Evolutionary conservation across 176 grass and related monocot genomes (phyloP).

Genomic region (Elaeis guineensis): DNA sequence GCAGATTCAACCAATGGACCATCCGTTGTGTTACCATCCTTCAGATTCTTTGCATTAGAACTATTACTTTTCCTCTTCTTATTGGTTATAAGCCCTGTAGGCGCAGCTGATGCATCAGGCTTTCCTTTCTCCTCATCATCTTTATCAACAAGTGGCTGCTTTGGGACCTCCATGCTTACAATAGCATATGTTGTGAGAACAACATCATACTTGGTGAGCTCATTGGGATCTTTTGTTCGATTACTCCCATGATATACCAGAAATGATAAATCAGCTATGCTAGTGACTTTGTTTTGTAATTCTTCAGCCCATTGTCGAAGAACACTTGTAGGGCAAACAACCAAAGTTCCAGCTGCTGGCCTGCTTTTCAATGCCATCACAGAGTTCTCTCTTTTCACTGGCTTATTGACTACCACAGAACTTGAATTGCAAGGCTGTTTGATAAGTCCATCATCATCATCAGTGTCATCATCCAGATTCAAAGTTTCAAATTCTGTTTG

Average conservation of each 20-base stretch:
- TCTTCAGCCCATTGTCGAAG: slow-evolving; percentile 94
- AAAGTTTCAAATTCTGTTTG: slow-evolving; percentile 67
- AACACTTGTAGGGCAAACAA: slow-evolving; percentile 99
- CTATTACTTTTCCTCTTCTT: slow-evolving; percentile 59
- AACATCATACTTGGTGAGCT: slow-evolving; percentile 93
- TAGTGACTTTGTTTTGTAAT: slow-evolving; percentile 76
- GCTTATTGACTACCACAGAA: slow-evolving; percentile 14
- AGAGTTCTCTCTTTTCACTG: slow-evolving; percentile 36
- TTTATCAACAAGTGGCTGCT: slow-evolving; percentile 76
- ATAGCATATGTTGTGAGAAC: slow-evolving; percentile 97
- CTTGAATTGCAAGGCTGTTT: slow-evolving; percentile 26
- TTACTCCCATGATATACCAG: slow-evolving; percentile 94
- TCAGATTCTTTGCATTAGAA: slow-evolving; percentile 27
- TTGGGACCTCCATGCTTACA: slow-evolving; percentile 96
- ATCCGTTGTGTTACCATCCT: slow-evolving; percentile 32
- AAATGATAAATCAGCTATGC: slow-evolving; percentile 74
- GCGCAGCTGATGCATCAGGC: slow-evolving; percentile 42
- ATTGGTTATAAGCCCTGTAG: slow-evolving; percentile 25
- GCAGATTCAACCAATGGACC: slow-evolving; percentile 45
- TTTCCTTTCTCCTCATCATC: slow-evolving; percentile 86
- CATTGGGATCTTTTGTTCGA: slow-evolving; percentile 72
- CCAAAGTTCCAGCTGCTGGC: slow-evolving; percentile 91
- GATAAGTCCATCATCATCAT: slow-evolving; percentile 35
- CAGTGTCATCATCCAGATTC: slow-evolving; percentile 62
- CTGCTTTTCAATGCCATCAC: slow-evolving; percentile 38